Conservation (phyloP, 352 stramenopile species). For the Stramenopiles sp. region DNA sequence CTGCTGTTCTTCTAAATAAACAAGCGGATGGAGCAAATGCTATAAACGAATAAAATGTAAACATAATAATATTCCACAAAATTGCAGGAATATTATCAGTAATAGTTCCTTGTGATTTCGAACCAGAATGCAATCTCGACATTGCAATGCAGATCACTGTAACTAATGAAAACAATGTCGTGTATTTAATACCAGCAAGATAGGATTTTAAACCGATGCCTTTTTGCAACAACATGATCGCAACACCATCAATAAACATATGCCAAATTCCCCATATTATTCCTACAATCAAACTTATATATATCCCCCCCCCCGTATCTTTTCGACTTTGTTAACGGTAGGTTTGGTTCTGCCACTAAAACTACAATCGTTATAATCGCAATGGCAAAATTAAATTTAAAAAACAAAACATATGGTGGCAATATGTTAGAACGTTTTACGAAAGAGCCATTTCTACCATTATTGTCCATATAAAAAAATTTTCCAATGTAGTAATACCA, state of each 20-base stretch:
- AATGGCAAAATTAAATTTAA: background rate
- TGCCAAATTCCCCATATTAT: background rate
- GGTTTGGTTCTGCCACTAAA: background rate
- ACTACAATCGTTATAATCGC: background rate
- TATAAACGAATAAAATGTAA: background rate
- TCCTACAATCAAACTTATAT: background rate
- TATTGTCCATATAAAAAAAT: too few species aligned
- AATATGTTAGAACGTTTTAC: too few species aligned
- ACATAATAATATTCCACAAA: background rate
- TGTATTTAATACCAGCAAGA: background rate
- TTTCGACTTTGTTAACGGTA: background rate
- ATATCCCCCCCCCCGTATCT: background rate
- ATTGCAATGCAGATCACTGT: background rate
- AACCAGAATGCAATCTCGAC: too few species aligned
- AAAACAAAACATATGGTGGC: background rate
- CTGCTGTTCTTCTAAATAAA: background rate
- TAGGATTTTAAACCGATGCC: background rate
- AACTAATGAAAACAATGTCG: background rate
- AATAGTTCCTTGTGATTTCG: too few species aligned
- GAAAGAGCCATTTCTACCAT: too few species aligned
- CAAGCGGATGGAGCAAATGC: background rate
- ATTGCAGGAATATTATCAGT: background rate
- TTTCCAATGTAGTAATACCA: too few species aligned
- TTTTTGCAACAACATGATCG: background rate
- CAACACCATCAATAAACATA: background rate